Conservation (phyloP, 192 early-diverging fungal species). For the Diversispora epigaea region DNA sequence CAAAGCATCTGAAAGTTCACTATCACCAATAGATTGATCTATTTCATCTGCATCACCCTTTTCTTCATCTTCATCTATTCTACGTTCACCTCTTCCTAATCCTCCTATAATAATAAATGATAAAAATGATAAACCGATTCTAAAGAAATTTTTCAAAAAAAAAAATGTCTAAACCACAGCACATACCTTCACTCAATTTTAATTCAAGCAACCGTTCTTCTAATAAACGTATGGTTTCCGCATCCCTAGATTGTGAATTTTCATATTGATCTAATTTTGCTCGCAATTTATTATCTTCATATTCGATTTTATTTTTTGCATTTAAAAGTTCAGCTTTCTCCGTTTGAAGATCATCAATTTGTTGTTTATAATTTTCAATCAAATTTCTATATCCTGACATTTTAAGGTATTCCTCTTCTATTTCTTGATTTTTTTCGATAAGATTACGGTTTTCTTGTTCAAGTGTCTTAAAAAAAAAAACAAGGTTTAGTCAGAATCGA, state of each 20-base stretch:
- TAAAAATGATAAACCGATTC: conserved; percentile 31
- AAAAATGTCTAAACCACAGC: conserved; percentile 30
- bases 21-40: conserved; percentile 37
- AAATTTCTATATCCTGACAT: conserved; percentile 71
- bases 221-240: conserved; percentile 73
- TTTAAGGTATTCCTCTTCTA: conserved; percentile 89
- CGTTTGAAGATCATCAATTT: conserved; percentile 71
- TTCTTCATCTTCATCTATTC: conserved; percentile 38
- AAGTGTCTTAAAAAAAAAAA: conserved; percentile 41
- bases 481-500: neutral
- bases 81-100: conserved; percentile 31
- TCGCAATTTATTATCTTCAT: conserved; percentile 62
- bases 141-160: conserved; percentile 35
- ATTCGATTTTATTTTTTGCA: conserved; percentile 71
- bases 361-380: conserved; percentile 88
- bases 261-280: conserved; percentile 65
- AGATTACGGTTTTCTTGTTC: conserved; percentile 77
- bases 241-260: conserved; percentile 61
- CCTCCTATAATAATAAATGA: neutral
- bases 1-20: conserved; percentile 33
- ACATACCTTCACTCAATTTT: conserved; percentile 62
- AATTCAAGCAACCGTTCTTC: conserved; percentile 82
- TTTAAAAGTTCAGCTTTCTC: conserved; percentile 65
- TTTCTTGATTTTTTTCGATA: conserved; percentile 66
- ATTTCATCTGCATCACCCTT: conserved; percentile 33